Base-by-base conservation (phyloP, 2,329 filamentous ascomycete species). In the Pseudocercospora eumusae region DNA sequence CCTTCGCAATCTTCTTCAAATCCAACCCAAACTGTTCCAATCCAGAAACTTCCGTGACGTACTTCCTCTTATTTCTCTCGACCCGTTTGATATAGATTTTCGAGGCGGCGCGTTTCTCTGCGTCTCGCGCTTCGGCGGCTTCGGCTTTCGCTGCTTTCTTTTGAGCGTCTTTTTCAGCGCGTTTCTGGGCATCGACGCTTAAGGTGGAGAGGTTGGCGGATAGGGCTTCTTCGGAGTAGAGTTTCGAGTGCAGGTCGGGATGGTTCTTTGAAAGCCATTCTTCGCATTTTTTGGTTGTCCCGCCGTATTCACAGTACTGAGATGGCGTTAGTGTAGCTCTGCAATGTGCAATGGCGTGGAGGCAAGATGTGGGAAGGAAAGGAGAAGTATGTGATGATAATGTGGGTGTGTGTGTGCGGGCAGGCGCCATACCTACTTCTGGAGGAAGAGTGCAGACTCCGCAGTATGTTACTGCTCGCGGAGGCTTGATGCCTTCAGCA, bases 231-330 rank as follows among this genome's bases (percentile, higher is more conserved):
- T 64, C 84, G 55, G 92, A 96, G 84, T 96, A 97, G 77, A 99
- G 84, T 71, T 82, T 82, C 65, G 85, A 78, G 78, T 96, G 96
- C 76, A 97, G 80, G 52, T 84, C 82, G 2, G 87, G 85, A 71
- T 96, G 84, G 68, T 87, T 84, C 67, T 88, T 85, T 73, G 91
- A 81, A 20, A 99, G 87, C 95, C 95, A 99, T 77, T 98, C 93
- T 78, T 93, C 90, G 81, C 95, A 99, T 81, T 97, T 99, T 80
- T 92, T 96, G 23, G 90, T 88, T 42, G 93, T 98, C 68, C 93
- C 93, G 74, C 95, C 95, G 78, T 97, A 98, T 80, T 99, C 95
- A 82, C 95, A 99, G 81, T 97, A 99, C 95, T 98, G 36, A 13
- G 8, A 27, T 52, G 70, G 60, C 62, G 25, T 21, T 50, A 28